Base-by-base conservation (phyloP, 2,329 filamentous ascomycete genomes). In the Davidsoniella australis region DNA sequence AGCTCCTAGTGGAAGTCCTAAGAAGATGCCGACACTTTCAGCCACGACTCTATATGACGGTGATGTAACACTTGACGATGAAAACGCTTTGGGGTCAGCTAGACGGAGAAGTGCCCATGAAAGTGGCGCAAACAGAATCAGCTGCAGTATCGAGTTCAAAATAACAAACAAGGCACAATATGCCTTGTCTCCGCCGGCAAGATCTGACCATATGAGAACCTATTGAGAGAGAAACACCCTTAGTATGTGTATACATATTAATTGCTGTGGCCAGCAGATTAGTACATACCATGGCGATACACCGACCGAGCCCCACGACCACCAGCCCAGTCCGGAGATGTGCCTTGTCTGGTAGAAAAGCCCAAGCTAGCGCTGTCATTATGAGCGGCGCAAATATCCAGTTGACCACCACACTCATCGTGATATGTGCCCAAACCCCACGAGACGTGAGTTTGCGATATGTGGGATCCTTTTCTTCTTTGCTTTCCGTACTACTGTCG, bases 121-220 rank as follows among this genome's bases (percentile, higher is more conserved):
- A 8, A 85, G 60, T 0, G 82, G 82, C 0, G 81, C 80, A 56
- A 80, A 85, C 2, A 86, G 69, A 1, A 83, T 69, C 66, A 85
- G 84, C 55, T 86, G 82, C 2, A 87, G 68, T 16, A 86, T 64
- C 0, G 81, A 85, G 62, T 87, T 86, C 57, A 85, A 65, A 10
- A 81, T 81, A 0, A 86, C 82, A 1, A 86, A 72, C 47, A 86
- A 81, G 12, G 85, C 86, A 61, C 85, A 94, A 62, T 93, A 94
- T 56, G 93, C 81, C 5, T 63, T 66, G 55, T 93, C 82, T 4
- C 87, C 87, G 1, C 78, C 79, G 0, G 86, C 84, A 6, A 71
- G 61, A 4, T 60, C 59, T 38, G 65, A 91, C 86, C 85, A 93
- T 53, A 94, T 82, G 3, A 73, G 56, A 1, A 73, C 64, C 66